Conservation (phyloP, 129 eudicot species). For the Dittrichia graveolens region DNA sequence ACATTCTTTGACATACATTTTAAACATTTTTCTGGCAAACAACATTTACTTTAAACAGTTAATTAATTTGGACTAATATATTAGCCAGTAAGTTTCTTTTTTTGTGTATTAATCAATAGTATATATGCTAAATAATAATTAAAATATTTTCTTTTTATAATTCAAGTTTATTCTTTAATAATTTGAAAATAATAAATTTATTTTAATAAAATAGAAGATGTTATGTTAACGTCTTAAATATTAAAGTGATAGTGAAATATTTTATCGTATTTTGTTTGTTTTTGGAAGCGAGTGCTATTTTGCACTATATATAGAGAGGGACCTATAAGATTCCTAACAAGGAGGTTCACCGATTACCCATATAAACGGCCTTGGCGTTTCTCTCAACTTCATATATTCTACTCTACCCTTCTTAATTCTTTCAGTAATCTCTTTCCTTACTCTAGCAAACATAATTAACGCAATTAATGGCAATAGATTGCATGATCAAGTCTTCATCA, state of each 20-base stretch:
- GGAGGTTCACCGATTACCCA: slow-evolving; percentile 47
- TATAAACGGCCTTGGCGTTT: slow-evolving; percentile 70
- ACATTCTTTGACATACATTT: too few relatives aligned
- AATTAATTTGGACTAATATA: too few relatives aligned
- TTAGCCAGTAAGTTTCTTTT: too few relatives aligned
- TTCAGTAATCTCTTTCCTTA: background rate
- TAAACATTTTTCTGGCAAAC: background rate
- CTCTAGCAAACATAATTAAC: slow-evolving; percentile 13
- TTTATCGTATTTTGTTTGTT: slow-evolving; percentile 12
- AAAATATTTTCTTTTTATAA: too few relatives aligned
- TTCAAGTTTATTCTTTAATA: background rate
- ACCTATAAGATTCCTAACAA: slow-evolving; percentile 53
- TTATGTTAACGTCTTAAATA: background rate
- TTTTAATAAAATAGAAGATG: background rate
- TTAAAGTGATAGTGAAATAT: slow-evolving; percentile 10
- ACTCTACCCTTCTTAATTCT: slow-evolving; percentile 18
- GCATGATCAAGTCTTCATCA: slow-evolving; percentile 35
- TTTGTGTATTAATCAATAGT: too few relatives aligned
- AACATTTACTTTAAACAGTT: background rate
- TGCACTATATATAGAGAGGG: slow-evolving; percentile 33
- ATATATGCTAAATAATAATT: too few relatives aligned
- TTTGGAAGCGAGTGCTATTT: background rate
- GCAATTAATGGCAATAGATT: slow-evolving; percentile 54
- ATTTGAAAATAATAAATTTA: background rate
- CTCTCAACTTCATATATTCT: slow-evolving; percentile 48